Base-by-base conservation (phyloP, 495 filamentous ascomycete species). In the Penicillium antarcticum region DNA sequence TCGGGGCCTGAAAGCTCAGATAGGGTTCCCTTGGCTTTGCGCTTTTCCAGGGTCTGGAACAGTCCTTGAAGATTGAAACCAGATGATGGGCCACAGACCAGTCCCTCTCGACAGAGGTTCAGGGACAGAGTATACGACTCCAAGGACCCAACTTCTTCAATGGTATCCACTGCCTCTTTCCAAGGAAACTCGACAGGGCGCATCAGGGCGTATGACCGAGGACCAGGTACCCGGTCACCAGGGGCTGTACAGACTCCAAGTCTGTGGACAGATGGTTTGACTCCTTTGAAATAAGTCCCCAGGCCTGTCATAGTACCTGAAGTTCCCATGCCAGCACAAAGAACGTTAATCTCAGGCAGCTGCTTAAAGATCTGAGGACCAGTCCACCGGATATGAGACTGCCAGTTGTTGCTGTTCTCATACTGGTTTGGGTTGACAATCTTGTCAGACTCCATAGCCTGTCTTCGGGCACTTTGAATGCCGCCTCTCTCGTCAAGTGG, bases 11-110 rank as follows among this genome's bases (percentile, higher is more conserved):
- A 71, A 1, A 82, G 44, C 31, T 77, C 68, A 10, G 53, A 26
- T 1, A 82, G 56, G 1, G 64, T 70, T 3, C 74, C 78, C 0
- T 65, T 67, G 0, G 53, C 50, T 60, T 82, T 82, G 24, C 65
- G 66, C 45, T 71, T 76, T 31, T 68, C 68, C 6, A 84, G 53
- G 62, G 72, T 78, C 33, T 79, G 70, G 50, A 80, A 72, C 17
- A 83, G 59, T 6, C 81, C 82, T 45, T 77, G 55, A 5, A 86
- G 65, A 24, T 78, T 80, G 53, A 81, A 75, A 6, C 82, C 82
- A 2, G 81, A 84, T 1, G 79, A 82, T 1, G 82, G 82, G 1
- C 82, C 82, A 43, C 75, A 78, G 19, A 86, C 74, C 13, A 86
- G 64, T 0, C 82, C 82, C 45, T 83, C 71, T 4, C 81, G 71